These are phyloP conservation scores for Chondrus crispus DNA, from an alignment of 23 red algal genomes.

Conservation along the genomic window DNA sequence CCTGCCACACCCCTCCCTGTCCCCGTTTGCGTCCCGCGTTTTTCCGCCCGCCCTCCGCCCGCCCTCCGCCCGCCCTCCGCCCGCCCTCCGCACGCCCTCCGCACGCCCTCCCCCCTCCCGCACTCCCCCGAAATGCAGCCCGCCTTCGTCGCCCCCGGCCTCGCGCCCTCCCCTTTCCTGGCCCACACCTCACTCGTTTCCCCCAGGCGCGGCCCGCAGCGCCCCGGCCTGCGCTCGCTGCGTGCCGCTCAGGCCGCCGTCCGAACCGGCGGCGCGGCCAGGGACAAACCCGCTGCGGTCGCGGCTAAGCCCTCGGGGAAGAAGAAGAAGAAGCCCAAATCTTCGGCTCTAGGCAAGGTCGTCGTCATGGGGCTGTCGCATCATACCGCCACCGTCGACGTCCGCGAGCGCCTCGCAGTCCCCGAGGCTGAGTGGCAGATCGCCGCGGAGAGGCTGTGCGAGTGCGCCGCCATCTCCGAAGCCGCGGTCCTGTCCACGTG, in stretches of 20 bases:
- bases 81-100: background rate
- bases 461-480: constrained; percentile 59
- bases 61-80: background rate
- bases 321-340: background rate
- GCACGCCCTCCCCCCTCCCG: background rate
- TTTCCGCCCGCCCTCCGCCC: background rate
- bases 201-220: background rate
- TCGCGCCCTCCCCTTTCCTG: background rate
- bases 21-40: background rate
- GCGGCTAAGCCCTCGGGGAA: background rate
- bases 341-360: constrained; percentile 40
- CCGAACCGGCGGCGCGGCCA: background rate
- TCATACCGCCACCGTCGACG: constrained; percentile 92
- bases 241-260: constrained; percentile 30
- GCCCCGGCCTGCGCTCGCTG: background rate
- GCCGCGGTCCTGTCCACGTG: constrained; percentile 96
- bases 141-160: background rate
- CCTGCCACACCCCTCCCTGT: background rate
- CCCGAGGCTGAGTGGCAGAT: constrained; percentile 82
- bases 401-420: constrained; percentile 85
- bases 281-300: background rate
- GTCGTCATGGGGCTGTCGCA: constrained; percentile 90
- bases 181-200: background rate
- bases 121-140: background rate
- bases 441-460: constrained; percentile 50